Percentiles rank a stretch among this genome's conserved stretches.
These are phyloP conservation scores for Symbiodinium natans DNA, from an alignment of 73 alveolate species.

Conservation along the genomic window DNA sequence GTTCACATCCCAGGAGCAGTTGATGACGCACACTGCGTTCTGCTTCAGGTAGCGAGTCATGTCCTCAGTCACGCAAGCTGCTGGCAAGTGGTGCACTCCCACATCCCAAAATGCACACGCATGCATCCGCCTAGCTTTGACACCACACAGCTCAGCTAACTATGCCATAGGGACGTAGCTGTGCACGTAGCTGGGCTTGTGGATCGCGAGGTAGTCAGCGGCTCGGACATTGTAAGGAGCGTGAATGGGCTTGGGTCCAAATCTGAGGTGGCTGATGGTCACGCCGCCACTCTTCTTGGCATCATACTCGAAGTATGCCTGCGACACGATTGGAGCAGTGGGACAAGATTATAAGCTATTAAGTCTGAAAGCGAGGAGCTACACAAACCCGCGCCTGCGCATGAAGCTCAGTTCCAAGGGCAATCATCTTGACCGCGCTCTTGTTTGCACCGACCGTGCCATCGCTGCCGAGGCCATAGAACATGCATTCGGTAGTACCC, in stretches of 20 bases:
- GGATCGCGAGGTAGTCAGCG: constrained; percentile 80
- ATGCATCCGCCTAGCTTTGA: too few species aligned
- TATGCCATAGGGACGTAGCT: too few species aligned
- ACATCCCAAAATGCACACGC: too few species aligned
- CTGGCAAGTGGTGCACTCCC: too few species aligned
- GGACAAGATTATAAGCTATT: too few species aligned
- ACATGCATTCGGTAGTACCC: constrained; percentile 80
- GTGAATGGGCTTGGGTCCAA: constrained; percentile 85
- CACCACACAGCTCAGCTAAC: too few species aligned
- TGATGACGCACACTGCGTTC: constrained; percentile 69
- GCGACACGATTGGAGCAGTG: too few species aligned
- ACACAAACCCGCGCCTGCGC: too few species aligned
- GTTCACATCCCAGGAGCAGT: constrained; percentile 56
- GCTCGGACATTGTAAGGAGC: constrained; percentile 74
- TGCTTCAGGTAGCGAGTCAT: constrained; percentile 73
- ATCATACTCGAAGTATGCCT: background rate
- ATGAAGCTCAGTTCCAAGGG: constrained; percentile 67
- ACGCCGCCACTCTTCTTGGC: constrained; percentile 80
- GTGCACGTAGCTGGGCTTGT: constrained; percentile 70
- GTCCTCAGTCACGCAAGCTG: too few species aligned
- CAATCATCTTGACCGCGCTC: constrained; percentile 94
- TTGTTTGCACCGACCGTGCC: constrained; percentile 94
- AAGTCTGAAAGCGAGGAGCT: too few species aligned
- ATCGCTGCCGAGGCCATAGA: constrained; percentile 87
- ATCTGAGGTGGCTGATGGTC: constrained; percentile 90